A percentile compares a stretch with the other conserved stretches of the same genome.
Conservation (phyloP, 163 green algal species). For the Chloromonas sp. region DNA sequence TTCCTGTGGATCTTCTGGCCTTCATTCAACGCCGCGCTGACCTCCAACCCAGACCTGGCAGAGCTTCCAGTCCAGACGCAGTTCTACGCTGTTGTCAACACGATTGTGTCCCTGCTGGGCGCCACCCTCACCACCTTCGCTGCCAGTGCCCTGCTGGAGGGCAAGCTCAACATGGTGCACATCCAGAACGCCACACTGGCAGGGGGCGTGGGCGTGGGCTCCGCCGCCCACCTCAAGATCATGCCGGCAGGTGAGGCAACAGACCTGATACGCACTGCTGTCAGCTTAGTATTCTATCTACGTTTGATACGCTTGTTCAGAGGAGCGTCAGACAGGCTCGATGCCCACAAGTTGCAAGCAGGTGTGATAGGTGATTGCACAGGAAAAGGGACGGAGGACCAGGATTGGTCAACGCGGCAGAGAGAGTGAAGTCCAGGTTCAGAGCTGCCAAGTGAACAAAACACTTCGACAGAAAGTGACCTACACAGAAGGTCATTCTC, state of each 20-base stretch:
- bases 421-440: too few species aligned
- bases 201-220: conserved; percentile 62
- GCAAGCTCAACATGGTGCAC: conserved; percentile 44
- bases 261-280: too few species aligned
- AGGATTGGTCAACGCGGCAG: too few species aligned
- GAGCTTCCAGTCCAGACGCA: conserved; percentile 11
- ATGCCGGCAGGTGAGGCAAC: conserved; percentile 8
- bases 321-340: too few species aligned
- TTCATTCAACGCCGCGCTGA: conserved; percentile 48
- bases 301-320: too few species aligned
- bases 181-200: conserved; percentile 68
- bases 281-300: too few species aligned
- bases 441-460: too few species aligned
- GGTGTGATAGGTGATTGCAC: too few species aligned
- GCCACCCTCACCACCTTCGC: conserved; percentile 37
- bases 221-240: conserved; percentile 39
- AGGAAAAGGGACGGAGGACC: too few species aligned
- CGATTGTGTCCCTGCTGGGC: conserved; percentile 46
- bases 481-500: too few species aligned
- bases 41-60: conserved; percentile 13
- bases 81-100: conserved; percentile 50
- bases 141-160: conserved; percentile 2
- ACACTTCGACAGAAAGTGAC: too few species aligned
- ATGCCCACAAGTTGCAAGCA: too few species aligned
- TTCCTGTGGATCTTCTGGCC: conserved; percentile 41